These are phyloP conservation scores for Cucurbita pepo DNA, from an alignment of 306 rosid species.

Conservation along the genomic window DNA sequence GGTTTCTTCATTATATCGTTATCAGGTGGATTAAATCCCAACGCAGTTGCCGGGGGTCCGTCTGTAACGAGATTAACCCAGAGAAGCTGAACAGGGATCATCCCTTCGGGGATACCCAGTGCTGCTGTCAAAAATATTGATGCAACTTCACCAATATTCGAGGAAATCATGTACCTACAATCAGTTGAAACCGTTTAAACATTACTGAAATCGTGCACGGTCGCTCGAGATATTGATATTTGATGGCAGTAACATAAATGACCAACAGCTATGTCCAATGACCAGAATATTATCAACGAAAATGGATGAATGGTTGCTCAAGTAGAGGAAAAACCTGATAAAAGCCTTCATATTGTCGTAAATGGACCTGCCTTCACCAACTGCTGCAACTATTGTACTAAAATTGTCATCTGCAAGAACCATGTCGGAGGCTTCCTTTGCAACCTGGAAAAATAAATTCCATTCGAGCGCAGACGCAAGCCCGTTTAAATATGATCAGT, in stretches of 20 bases:
- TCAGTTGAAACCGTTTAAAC: background rate
- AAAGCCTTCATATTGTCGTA: slow-evolving; percentile 91
- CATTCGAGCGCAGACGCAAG: background rate
- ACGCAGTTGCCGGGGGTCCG: slow-evolving; percentile 96
- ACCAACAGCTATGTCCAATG: background rate
- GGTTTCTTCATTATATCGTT: slow-evolving; percentile 81
- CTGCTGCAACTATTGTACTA: slow-evolving; percentile 88
- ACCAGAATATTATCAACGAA: background rate
- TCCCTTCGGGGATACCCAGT: slow-evolving; percentile 87
- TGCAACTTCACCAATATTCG: slow-evolving; percentile 81
- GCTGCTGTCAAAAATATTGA: slow-evolving; percentile 82
- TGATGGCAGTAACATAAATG: background rate
- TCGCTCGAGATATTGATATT: background rate
- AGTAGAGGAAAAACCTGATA: slow-evolving; percentile 42
- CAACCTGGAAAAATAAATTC: slow-evolving; percentile 39
- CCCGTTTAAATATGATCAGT: background rate
- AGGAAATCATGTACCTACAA: slow-evolving; percentile 76
- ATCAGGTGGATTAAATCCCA: slow-evolving; percentile 94
- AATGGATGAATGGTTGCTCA: background rate
- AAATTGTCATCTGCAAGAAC: slow-evolving; percentile 92
- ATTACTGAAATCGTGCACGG: background rate
- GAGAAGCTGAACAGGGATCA: slow-evolving; percentile 95
- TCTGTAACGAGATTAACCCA: slow-evolving; percentile 99
- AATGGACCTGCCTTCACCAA: slow-evolving; percentile 92
- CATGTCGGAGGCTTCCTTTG: slow-evolving; percentile 97